Evolutionary conservation across 2,329 filamentous ascomycete species (phyloP), one percentile per base, ranked within the genome.

Genomic region (Piedraia hortae): DNA sequence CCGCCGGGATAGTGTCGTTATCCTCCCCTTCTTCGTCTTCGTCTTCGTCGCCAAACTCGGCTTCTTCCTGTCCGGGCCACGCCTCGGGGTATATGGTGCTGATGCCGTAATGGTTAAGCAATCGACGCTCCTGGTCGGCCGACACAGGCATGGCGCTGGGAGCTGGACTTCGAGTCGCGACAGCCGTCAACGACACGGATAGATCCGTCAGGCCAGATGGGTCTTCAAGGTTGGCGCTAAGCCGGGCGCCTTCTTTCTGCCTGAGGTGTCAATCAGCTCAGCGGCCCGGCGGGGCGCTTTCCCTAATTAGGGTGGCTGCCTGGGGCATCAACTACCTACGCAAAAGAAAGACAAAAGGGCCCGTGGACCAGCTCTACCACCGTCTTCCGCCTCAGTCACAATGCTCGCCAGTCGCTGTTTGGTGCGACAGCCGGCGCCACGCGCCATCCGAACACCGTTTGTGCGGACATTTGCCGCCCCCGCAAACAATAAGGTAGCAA

Each of bases 71-170:
- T 36, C 88, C 72, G 21, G 82, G 82, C 82, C 82, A 93, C 54
- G 74, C 65, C 16, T 62, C 60, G 2, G 82, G 82, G 43, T 65
- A 80, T 10, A 73, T 55, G 8, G 59, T 73, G 18, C 69, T 59
- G 21, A 93, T 60, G 44, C 78, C 73, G 51, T 93, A 93, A 50
- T 89, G 78, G 35, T 78, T 78, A 36, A 85, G 63, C 24, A 93
- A 62, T 20, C 61, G 65, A 29, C 67, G 56, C 39, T 85, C 70
- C 36, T 67, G 61, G 38, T 85, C 73, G 30, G 64, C 59, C 16
- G 38, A 34, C 68, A 62, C 55, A 24, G 35, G 37, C 39, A 42
- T 48, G 32, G 26, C n/a, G 14, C 16, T 17, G 16, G n/a, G n/a
- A n/a, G n/a, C n/a, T n/a, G n/a, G n/a, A n/a, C n/a, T n/a, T n/a